These are phyloP conservation scores for Cnidoscolus chayamansa DNA, from an alignment of 441 rosid genomes.

Conservation along the genomic window DNA sequence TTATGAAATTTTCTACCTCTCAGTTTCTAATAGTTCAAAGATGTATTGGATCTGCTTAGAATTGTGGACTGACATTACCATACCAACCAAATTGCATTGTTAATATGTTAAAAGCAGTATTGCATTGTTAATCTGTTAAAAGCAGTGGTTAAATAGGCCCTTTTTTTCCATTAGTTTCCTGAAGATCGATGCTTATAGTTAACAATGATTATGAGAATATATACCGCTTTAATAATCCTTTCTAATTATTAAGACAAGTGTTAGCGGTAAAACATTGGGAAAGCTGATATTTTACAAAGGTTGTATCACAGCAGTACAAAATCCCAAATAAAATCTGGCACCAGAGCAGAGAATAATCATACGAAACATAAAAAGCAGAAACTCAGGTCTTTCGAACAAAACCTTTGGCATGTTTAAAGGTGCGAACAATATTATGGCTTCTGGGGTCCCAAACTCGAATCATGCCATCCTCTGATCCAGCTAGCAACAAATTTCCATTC, in stretches of 20 bases:
- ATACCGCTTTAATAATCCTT: too few species aligned
- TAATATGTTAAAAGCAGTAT: neutral
- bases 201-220: neutral
- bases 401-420: constrained; percentile 68
- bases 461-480: constrained; percentile 81
- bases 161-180: neutral
- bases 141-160: too few species aligned
- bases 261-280: neutral
- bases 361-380: constrained; percentile 9
- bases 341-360: neutral
- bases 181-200: neutral
- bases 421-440: constrained; percentile 44
- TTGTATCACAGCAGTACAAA: neutral
- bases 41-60: neutral
- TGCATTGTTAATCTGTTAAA: neutral
- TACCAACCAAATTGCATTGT: neutral
- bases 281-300: neutral
- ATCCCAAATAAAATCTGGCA: neutral
- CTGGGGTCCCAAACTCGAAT: constrained; percentile 64
- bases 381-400: constrained; percentile 6
- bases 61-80: neutral
- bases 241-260: too few species aligned
- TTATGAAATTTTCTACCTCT: neutral
- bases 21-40: neutral
- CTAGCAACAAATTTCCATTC: constrained; percentile 54